Evolutionary conservation across 1,139 yeast genomes (phyloP).

Genomic region (Scheffersomyces quercinus): DNA sequence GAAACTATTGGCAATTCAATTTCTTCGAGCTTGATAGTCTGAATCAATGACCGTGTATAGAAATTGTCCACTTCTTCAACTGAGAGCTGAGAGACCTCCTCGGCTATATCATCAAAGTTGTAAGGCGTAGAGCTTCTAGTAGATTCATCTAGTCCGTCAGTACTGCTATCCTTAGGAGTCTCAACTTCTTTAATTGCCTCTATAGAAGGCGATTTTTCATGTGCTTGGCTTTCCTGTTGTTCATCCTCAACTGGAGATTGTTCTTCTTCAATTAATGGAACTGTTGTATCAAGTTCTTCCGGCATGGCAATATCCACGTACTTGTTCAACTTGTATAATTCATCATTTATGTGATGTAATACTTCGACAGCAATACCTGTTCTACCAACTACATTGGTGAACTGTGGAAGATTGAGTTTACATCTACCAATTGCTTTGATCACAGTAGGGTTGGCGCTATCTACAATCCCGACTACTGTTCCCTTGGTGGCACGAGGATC

Average conservation of each 20-base stretch:
- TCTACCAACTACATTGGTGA: constrained; percentile 49
- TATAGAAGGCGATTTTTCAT: constrained; percentile 11
- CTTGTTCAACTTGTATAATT: constrained; percentile 46
- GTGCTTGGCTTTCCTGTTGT: constrained; percentile 3
- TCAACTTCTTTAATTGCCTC: constrained; percentile 6
- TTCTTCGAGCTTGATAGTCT: constrained; percentile 61
- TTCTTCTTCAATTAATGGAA: constrained; percentile 19
- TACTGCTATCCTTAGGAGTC: constrained; percentile 5
- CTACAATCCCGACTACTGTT: constrained; percentile 70
- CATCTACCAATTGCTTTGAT: constrained; percentile 78
- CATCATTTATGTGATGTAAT: constrained; percentile 57
- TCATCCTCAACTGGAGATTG: constrained; percentile 10
- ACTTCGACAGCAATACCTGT: constrained; percentile 70
- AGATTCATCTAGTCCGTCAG: constrained; percentile 4
- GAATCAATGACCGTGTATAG: constrained; percentile 66
- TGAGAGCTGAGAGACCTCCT: constrained; percentile 40
- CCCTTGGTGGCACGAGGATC: constrained; percentile 50
- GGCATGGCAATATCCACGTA: constrained; percentile 47
- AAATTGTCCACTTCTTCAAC: constrained; percentile 78
- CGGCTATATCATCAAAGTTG: constrained; percentile 23
- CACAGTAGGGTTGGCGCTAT: constrained; percentile 59
- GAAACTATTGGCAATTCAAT: constrained; percentile 63
- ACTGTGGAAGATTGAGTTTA: constrained; percentile 47
- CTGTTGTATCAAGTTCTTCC: constrained; percentile 24
- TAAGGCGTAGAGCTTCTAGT: neutral